Evolutionary conservation across 306 rosid genomes (phyloP), one percentile per base, ranked within the genome.

Genomic region (Argentina anserina): DNA sequence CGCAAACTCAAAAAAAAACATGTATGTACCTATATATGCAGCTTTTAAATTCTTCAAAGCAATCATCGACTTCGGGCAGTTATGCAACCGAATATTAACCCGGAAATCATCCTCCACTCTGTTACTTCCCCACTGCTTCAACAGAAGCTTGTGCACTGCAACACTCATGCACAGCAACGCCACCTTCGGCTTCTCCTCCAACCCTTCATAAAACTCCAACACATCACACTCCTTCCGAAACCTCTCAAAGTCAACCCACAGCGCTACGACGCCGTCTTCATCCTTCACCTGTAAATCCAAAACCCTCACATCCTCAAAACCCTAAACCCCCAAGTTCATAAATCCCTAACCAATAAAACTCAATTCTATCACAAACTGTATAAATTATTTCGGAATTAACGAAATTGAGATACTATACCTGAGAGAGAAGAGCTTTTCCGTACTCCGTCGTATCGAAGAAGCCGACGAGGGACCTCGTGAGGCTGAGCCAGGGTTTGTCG

Each of bases 1-100:
- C 66, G 23, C 29, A 60, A 31, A 74, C 31, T 15, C 17, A 23
- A 23, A 49, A 23, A 3, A 55, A 1, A 53, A 71, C 60, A 11
- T 72, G 60, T 20, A 3, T 14, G 17, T 86, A 94, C 98, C 98
- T 65, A 94, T 94, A 73, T 80, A 94, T 50, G 95, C 96, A 42
- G 97, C 96, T 83, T 94, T 94, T 78, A 94, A 86, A 73, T 91
- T 94, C 88, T 86, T 94, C 80, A 94, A 81, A 34, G 96, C 90
- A 69, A 94, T 87, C 90, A 86, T 71, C 25, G 92, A 86, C 81
- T 88, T 87, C 14, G 97, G 90, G 75, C 83, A 85, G 89, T 91
- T 91, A 86, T 91, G 88, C 68, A 89, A 84, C 18, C 96, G 96
- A 53, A 91, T 81, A 77, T 81, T 81, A 29, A 91, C 84, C 79